Evolutionary conservation across 768 basidiomycete species (phyloP).

Genomic region (Neoboletus brunneissimus): DNA sequence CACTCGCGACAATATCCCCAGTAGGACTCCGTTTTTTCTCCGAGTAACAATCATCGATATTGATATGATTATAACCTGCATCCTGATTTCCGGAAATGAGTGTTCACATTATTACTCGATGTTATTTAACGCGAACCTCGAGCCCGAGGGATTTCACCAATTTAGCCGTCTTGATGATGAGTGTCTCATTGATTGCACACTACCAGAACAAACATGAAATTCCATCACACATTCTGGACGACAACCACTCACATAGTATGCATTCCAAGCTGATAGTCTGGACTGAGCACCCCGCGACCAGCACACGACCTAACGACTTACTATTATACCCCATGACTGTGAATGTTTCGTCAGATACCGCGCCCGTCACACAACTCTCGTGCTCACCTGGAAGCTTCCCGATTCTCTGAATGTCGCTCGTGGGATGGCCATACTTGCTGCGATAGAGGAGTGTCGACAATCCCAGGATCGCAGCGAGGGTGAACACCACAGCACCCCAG

Average conservation of each 20-base stretch:
- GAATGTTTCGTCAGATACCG: not conserved
- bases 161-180: conserved; percentile 48
- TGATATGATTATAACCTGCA: conserved; percentile 56
- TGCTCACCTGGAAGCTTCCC: conserved; percentile 37
- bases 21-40: conserved; percentile 48
- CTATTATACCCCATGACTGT: conserved; percentile 65
- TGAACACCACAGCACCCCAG: conserved; percentile 14
- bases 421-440: not conserved
- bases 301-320: conserved; percentile 28
- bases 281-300: conserved; percentile 4
- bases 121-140: conserved; percentile 33
- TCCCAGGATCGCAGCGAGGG: conserved; percentile 22
- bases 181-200: conserved; percentile 57
- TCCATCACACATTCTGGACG: not conserved
- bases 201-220: conserved; percentile 19
- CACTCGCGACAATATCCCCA: conserved; percentile 59
- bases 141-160: conserved; percentile 54
- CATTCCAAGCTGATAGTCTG: conserved; percentile 57
- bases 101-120: not conserved
- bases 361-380: not conserved
- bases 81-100: conserved; percentile 36
- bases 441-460: conserved; percentile 14
- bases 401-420: conserved; percentile 19
- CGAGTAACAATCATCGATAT: conserved; percentile 65
- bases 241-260: conserved; percentile 48